Evolutionary conservation across 139 green algal genomes (phyloP), one percentile per base, ranked within the genome.

Genomic region (Micractinium conductrix): DNA sequence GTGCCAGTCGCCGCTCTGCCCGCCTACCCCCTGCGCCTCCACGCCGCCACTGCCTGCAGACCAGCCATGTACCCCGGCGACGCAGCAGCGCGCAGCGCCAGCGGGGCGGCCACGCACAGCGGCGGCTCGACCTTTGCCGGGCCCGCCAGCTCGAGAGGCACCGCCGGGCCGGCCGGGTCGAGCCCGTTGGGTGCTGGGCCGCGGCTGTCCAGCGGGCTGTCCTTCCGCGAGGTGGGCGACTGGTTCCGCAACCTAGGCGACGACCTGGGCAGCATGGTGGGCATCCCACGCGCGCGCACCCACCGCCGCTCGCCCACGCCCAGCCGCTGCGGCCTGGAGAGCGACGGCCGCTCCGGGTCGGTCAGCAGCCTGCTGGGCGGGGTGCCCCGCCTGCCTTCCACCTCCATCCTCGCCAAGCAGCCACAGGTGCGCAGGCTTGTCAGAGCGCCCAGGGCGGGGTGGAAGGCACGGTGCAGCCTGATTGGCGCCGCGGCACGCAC

Each of bases 211-310:
- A 71, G 55, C 76, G 76, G 55, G 6, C 76, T 82, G 26, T 82
- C 76, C 28, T 73, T 82, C 38, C 58, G 55, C 12, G 76, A 82
- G 76, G 83, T 80, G 12, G 83, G 83, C 16, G 83, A 87, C 45
- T 87, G 73, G 73, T 87, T 87, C 44, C 48, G 55, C 4, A 74
- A 82, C 30, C 74, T 87, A 2, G 83, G 83, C 0, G 55, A 76
- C 62, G 69, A 62, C 28, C 38, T 85, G 50, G 69, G 78, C 42
- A 63, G 38, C 26, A 44, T 72, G 14, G 43, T 82, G 33, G 76
- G 76, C 5, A 26, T 82, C 26, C 76, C 76, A 28, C 76, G 76
- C 0, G 44, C 38, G 14, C 63, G 63, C 10, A 38, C 24, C 37
- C 21, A 45, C 35, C 76, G 76, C 12, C 76, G 76, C 26, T 55